Evolutionary conservation across 1,139 yeast species (phyloP).

Genomic region (Taphrina confusa): DNA sequence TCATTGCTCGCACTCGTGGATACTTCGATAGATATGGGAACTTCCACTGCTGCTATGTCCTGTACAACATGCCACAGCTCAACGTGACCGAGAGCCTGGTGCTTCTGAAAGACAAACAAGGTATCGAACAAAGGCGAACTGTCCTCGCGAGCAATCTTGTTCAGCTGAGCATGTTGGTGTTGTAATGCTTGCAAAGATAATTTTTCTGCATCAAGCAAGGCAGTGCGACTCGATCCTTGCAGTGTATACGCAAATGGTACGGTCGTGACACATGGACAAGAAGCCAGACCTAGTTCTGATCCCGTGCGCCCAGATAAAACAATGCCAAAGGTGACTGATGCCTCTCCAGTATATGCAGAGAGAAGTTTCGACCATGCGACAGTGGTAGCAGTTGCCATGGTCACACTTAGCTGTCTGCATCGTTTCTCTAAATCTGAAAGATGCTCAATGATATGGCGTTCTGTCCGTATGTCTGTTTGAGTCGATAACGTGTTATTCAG

Average conservation of each 20-base stretch:
- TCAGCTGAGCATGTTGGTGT: constrained; percentile 38
- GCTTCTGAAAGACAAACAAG: constrained; percentile 39
- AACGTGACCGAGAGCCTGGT: neutral
- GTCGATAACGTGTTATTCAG: neutral
- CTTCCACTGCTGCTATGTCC: constrained; percentile 21
- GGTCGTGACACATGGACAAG: constrained; percentile 41
- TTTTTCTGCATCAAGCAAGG: constrained; percentile 24
- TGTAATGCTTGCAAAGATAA: constrained; percentile 12
- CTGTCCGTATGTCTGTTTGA: neutral
- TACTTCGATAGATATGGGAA: constrained; percentile 32
- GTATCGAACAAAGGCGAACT: constrained; percentile 38
- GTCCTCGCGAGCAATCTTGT: constrained; percentile 16
- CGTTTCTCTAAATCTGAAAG: neutral
- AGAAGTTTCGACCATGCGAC: constrained; percentile 41
- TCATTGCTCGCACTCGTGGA: neutral
- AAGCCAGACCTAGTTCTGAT: constrained; percentile 19
- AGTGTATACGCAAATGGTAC: constrained; percentile 38
- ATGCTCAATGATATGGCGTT: neutral
- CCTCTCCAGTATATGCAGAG: constrained; percentile 40
- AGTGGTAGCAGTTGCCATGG: constrained; percentile 36
- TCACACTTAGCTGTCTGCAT: constrained; percentile 21
- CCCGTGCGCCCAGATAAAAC: constrained; percentile 40
- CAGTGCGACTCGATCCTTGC: constrained; percentile 34
- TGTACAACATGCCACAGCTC: constrained; percentile 12
- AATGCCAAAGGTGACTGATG: constrained; percentile 38